Evolutionary conservation across 1,139 yeast species (phyloP), one percentile per base, ranked within the genome.

Genomic region (Komagataea norvegica): DNA sequence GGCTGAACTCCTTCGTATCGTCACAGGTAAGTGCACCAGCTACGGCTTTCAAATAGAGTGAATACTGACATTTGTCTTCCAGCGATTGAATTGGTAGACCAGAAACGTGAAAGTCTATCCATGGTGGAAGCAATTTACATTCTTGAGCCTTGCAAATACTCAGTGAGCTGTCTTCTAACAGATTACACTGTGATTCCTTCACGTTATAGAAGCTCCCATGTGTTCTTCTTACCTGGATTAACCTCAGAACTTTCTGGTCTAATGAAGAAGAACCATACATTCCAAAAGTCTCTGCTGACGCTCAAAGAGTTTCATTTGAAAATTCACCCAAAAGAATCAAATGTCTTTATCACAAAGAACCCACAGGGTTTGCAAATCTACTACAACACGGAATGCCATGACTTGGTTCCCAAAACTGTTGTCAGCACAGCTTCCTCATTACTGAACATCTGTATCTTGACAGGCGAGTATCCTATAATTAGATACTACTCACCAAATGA

Each of bases 381-480:
- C 54, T 88, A 78, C 60, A 87, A 85, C 55, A 68, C 66, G 28
- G 68, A 74, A 40, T 87, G 95, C 54, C 59, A 66, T 24, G 80
- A 79, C 40, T 62, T 80, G 39, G 79, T 85, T 24, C 65, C 72
- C 24, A 66, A 68, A 19, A 82, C 81, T 41, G 67, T 87, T 18
- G 64, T 68, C 22, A 62, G 64, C 39, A 77, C 85, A 0, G 88
- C 93, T 2, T 52, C 61, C 25, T 48, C 69, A 5, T 64, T 91
- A 51, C 77, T 87, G 25, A 77, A 81, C 47, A 54, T 85, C 24
- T 83, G 95, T 68, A 75, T 84, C 4, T 57, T 84, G 8, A 77
- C 93, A 2, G 95, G 94, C 11, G 97, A 89, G 55, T 85, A 83
- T 52, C 98, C 98, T 2, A 73, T 83, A 33, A 76, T 91, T 24